Base-by-base conservation (phyloP, 257 asterid species). In the Orobanche coerulescens region DNA sequence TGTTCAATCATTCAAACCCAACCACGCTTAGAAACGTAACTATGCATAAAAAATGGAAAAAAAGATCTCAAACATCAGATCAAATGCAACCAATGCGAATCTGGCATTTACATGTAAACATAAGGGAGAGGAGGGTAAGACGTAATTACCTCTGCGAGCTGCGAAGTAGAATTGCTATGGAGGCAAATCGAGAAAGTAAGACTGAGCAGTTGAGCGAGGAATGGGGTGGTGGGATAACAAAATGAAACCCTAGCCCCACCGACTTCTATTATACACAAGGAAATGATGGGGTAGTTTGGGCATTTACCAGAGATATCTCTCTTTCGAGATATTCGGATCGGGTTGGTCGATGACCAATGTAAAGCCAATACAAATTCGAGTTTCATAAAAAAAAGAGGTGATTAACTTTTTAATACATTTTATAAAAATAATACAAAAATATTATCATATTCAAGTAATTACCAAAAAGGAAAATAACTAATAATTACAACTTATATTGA, bases 51-150 rank as follows among this genome's bases (percentile, higher is more conserved):
- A 65, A 61, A 23, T 8, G 23, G 62, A 48, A 14, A 14, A 28
- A 15, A 36, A 36, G 0, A 39, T 6, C 9, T 15, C 51, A 16
- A 16, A 18, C n/a, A 40, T 23, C 5, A 19, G 26, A 48, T 22
- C 26, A 62, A 59, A 71, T 44, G 11, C 6, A 5, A 42, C 37
- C 61, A 59, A 71, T 14, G 44, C 11, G 9, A 43, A 43, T 1
- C 50, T 15, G 7, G 50, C 0, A 44, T 15, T 24, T 44, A 44
- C 10, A 5, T n/a, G 10, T 4, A 44, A 12, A 44, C 0, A 6
- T 0, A 1, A 15, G 22, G 12, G 23, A 39, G 0, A 40, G 4
- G 20, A 42, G 5, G 8, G 16, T 42, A 42, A 42, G 0, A 3
- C 2, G 7, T 13, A 10, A 13, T n/a, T 46, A 46, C 52, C 52